Conservation (phyloP, 129 eudicot genomes). For the Flaveria robusta region DNA sequence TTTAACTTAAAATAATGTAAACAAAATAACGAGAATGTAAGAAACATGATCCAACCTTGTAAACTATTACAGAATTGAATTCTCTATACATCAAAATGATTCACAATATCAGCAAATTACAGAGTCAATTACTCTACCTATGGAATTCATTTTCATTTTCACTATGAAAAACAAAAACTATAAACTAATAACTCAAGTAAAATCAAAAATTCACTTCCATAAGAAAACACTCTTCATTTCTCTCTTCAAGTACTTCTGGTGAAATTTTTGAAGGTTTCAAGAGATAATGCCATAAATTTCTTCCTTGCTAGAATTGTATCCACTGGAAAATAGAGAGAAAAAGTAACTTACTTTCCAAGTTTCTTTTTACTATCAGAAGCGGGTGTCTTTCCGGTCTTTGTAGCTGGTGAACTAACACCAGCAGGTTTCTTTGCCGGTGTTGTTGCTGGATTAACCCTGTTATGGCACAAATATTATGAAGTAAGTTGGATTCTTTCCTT, state of each 20-base stretch:
- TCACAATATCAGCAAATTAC: neutral
- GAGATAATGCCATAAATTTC: constrained; percentile 7
- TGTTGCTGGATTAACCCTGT: constrained; percentile 28
- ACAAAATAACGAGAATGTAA: neutral
- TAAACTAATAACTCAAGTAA: neutral
- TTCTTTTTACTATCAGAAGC: constrained; percentile 19
- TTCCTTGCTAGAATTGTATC: constrained; percentile 14
- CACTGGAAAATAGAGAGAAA: neutral
- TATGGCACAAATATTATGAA: constrained; percentile 5
- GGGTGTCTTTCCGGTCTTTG: constrained; percentile 13
- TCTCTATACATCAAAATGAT: constrained; percentile 1
- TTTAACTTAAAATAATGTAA: neutral
- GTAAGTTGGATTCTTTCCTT: neutral
- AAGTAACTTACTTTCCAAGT: constrained; percentile 23
- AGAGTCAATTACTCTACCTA: constrained; percentile 17
- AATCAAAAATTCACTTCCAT: constrained; percentile 18
- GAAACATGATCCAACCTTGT: neutral
- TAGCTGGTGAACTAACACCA: constrained; percentile 14
- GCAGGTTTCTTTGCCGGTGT: constrained; percentile 5
- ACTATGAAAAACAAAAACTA: constrained; percentile 27
- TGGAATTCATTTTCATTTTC: neutral
- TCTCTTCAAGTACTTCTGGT: constrained; percentile 16
- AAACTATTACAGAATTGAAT: neutral
- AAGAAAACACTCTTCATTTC: neutral
- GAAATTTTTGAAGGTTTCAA: neutral